Evolutionary conservation across 768 basidiomycete genomes (phyloP), one percentile per base, ranked within the genome.

Genomic region (Steccherinum ochraceum): DNA sequence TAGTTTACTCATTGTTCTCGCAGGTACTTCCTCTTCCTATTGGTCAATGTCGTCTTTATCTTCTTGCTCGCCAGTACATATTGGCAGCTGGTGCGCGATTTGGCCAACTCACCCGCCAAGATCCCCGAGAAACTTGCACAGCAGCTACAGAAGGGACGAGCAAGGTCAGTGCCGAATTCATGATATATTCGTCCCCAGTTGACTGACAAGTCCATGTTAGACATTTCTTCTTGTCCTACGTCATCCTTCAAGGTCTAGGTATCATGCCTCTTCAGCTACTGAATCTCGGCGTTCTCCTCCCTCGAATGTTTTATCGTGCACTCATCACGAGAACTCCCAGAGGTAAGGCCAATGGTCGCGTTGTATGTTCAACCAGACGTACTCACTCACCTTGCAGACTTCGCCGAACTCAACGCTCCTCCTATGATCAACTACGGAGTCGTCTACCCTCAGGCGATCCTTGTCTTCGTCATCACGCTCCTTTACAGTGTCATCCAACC

Each of bases 391-490:
- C 42, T 23, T 16, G 51, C 61, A 97, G 95, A 99, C 61, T 94
- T 84, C 56, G 95, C 93, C 16, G 96, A 96, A 65, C 76, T 98
- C 13, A 96, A 99, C 62, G 93, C 93, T 0, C 96, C 96, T 4
- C 93, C 96, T 0, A 91, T 94, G 87, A 88, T 98, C 69, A 98
- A 97, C 67, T 95, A 98, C 58, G 96, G 96, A 46, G 79, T 88
- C 46, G 93, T 99, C 11, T 99, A 97, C 65, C 96, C 96, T 0
- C 95, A 97, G 63, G 89, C 94, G 4, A 92, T 98, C 52, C 75
- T 99, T 41, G 86, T 98, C 65, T 98, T 97, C 67, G 89, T 93
- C 55, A 88, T 99, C 68, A 94, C 90, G 30, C 72, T 99, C 60
- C 75, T 94, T 27, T 98, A 98, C 73, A 94, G 93, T 66, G 88